Percentiles rank a stretch among this genome's conserved stretches.
These are phyloP conservation scores for Filobasidium uniguttulatum DNA, from an alignment of 1,284 basidiomycete genomes.

Conservation along the genomic window DNA sequence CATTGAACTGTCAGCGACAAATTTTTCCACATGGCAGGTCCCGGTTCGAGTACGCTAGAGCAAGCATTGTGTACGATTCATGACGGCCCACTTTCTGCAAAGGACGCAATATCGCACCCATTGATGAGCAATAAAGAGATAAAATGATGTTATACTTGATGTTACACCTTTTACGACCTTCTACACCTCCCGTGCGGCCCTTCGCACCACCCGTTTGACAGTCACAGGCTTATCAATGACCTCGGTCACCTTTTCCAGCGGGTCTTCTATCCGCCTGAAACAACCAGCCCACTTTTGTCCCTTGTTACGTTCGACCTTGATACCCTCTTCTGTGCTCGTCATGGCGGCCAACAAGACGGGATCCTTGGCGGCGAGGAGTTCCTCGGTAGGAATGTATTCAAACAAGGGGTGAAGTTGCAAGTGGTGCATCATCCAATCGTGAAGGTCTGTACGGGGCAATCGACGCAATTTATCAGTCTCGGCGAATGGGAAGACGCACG, in stretches of 20 bases:
- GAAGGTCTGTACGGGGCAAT: slow-evolving; percentile 48
- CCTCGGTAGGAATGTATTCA: slow-evolving; percentile 58
- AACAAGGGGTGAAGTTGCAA: slow-evolving; percentile 77
- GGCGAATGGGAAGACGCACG: not conserved
- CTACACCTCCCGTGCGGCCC: not conserved
- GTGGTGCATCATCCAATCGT: slow-evolving; percentile 90
- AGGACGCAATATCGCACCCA: no score
- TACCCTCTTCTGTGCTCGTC: slow-evolving; percentile 84
- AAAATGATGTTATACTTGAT: no score
- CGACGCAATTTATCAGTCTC: not conserved
- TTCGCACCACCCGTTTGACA: not conserved
- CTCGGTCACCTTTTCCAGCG: not conserved
- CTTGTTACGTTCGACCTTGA: slow-evolving; percentile 84
- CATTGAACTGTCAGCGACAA: no score
- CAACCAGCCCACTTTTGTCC: slow-evolving; percentile 58
- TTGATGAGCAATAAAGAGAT: no score
- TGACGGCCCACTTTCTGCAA: no score
- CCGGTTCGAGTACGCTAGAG: no score
- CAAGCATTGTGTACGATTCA: no score
- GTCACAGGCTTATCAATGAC: not conserved
- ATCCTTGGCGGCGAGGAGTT: slow-evolving; percentile 43
- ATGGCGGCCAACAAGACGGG: slow-evolving; percentile 66
- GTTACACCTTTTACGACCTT: no score
- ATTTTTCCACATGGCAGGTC: no score
- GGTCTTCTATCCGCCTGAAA: slow-evolving; percentile 28